Conservation (phyloP, 2,329 filamentous ascomycete species). For the Acrocalymma vagum region DNA sequence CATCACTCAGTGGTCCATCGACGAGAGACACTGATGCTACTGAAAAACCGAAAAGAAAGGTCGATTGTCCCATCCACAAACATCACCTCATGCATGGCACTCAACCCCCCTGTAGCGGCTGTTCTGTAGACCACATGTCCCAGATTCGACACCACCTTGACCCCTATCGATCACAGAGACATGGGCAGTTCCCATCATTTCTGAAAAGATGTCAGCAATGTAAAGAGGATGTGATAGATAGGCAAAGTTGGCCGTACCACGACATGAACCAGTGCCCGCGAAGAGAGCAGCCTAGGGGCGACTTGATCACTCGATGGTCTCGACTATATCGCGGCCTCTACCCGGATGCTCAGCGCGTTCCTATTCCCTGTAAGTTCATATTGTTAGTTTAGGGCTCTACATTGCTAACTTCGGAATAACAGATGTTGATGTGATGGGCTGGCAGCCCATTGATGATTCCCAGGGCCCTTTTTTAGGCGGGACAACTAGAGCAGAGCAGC, state of each 20-base stretch:
- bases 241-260: background rate
- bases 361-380: constrained; percentile 8
- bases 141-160: constrained; percentile 10
- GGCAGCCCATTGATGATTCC: no score
- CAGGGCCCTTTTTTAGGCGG: no score
- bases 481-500: no score
- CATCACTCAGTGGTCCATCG: background rate
- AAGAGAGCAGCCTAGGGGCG: constrained; percentile 1
- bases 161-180: constrained; percentile 2
- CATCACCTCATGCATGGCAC: constrained; percentile 2
- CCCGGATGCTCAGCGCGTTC: constrained; percentile 1
- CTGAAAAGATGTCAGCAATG: constrained; percentile 7
- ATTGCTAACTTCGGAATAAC: no score
- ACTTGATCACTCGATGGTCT: constrained; percentile 4
- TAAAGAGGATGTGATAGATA: constrained; percentile 3
- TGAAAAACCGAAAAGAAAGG: background rate
- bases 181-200: no score
- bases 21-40: background rate
- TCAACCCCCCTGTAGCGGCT: constrained; percentile 3
- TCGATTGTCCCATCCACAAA: constrained; percentile 9
- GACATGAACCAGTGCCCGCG: constrained; percentile 1
- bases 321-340: constrained; percentile 7
- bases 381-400: no score
- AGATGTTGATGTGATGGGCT: no score
- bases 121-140: constrained; percentile 2